A percentile compares a stretch with the other conserved stretches of the same genome.
Conservation (phyloP, 2,329 filamentous ascomycete species). For the Trichoderma breve region DNA sequence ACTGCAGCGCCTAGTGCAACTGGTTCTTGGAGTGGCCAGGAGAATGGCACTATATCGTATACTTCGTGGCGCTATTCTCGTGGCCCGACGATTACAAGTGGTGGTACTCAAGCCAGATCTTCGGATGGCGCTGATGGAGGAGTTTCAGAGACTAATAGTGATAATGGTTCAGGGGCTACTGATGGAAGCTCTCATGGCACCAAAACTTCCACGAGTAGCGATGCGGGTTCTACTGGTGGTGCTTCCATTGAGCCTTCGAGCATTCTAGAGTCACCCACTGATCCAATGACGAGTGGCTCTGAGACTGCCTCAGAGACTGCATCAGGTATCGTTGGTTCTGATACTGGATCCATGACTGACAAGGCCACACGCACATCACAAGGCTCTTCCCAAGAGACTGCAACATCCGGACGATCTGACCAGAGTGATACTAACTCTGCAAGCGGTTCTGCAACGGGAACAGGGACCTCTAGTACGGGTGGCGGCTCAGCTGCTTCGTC, state of each 20-base stretch:
- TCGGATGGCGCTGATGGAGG: not conserved
- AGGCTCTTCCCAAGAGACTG: not conserved
- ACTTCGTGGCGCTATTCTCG: constrained; percentile 1
- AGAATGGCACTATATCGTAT: not conserved
- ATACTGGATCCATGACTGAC: constrained; percentile 16
- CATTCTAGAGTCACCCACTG: not conserved
- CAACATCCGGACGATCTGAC: not conserved
- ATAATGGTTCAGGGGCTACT: not conserved
- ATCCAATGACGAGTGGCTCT: not conserved
- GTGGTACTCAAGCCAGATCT: not conserved
- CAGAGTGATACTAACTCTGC: not conserved
- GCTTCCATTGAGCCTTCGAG: not conserved
- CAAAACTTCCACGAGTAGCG: not conserved
- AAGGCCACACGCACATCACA: not conserved
- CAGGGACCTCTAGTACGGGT: not conserved
- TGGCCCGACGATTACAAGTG: not conserved
- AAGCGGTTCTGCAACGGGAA: not conserved
- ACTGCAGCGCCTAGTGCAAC: not conserved
- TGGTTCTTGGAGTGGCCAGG: not conserved
- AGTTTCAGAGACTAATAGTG: not conserved
- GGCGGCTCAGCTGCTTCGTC: not conserved
- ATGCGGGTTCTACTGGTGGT: not conserved
- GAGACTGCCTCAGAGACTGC: not conserved
- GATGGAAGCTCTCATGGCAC: not conserved
- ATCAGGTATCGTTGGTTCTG: not conserved